Conservation (phyloP, 495 filamentous ascomycete species). For the Penicillium angulare region DNA sequence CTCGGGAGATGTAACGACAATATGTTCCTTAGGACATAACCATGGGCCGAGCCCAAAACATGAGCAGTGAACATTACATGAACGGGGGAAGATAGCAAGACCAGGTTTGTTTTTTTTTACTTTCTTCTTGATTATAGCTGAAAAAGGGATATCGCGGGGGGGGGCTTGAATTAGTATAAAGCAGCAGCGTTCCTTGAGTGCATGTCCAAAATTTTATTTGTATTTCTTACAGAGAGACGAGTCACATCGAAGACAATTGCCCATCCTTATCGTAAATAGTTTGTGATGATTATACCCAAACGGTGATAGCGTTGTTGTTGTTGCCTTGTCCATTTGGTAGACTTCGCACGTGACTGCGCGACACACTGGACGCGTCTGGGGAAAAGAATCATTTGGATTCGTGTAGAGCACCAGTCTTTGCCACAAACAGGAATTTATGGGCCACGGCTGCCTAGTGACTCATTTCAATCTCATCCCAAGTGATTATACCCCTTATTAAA, state of each 20-base stretch:
- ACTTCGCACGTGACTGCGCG: constrained; percentile 42
- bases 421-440: constrained; percentile 18
- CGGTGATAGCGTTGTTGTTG: background rate
- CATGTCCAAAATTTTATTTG: no score
- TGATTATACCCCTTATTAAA: background rate
- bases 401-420: constrained; percentile 16
- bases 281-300: background rate
- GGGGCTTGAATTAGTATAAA: no score
- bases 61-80: no score
- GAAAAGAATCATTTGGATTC: constrained; percentile 14
- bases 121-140: no score
- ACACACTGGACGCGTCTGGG: constrained; percentile 38
- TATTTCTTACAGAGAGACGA: background rate
- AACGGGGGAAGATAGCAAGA: no score
- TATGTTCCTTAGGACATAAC: no score
- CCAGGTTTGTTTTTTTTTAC: no score
- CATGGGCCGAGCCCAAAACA: no score
- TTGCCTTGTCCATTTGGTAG: background rate
- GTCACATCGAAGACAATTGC: background rate
- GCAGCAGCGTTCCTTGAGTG: no score
- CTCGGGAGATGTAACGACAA: no score
- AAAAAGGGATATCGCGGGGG: no score
- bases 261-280: background rate
- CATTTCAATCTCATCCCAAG: background rate
- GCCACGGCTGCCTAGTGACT: constrained; percentile 1